Conservation (phyloP, 1,284 basidiomycete genomes). For the Leccinum pachyderme region DNA sequence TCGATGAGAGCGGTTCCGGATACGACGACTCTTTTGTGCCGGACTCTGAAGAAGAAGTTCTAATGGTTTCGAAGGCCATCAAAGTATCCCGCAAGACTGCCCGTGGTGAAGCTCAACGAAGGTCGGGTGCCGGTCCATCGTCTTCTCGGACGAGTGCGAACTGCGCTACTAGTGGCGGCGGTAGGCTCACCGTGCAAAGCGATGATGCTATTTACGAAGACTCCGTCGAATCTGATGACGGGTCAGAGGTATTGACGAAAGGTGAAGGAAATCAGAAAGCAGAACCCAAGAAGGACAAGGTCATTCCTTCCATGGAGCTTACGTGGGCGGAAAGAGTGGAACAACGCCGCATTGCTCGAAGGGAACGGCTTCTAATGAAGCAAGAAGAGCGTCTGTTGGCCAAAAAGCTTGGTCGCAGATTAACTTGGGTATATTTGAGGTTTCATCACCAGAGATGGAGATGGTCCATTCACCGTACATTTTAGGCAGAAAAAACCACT, state of each 20-base stretch:
- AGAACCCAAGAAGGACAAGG: conserved; percentile 33
- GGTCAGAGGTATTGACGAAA: conserved; percentile 24
- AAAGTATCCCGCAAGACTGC: conserved; percentile 49
- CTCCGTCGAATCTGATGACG: conserved; percentile 25
- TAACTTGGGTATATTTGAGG: conserved; percentile 56
- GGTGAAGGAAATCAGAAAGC: conserved; percentile 36
- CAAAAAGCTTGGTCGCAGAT: conserved; percentile 60
- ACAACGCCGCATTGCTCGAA: conserved; percentile 10
- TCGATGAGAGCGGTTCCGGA: conserved; percentile 58
- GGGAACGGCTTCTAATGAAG: conserved; percentile 37
- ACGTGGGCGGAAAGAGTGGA: neutral
- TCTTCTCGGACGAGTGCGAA: conserved; percentile 37
- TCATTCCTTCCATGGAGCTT: conserved; percentile 31
- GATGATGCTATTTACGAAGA: conserved; percentile 35
- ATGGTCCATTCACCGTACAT: neutral
- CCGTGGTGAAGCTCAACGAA: conserved; percentile 35
- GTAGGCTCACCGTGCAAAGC: conserved; percentile 21
- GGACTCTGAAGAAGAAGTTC: conserved; percentile 42
- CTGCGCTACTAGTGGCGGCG: conserved; percentile 36
- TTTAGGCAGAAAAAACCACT: conserved; percentile 73
- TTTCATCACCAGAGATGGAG: neutral
- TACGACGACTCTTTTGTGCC: conserved; percentile 36
- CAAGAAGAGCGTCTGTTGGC: conserved; percentile 50
- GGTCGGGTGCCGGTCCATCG: conserved; percentile 43
- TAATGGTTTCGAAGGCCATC: conserved; percentile 59